Base-by-base conservation (phyloP, 1,284 basidiomycete genomes). In the Mycena sp. region DNA sequence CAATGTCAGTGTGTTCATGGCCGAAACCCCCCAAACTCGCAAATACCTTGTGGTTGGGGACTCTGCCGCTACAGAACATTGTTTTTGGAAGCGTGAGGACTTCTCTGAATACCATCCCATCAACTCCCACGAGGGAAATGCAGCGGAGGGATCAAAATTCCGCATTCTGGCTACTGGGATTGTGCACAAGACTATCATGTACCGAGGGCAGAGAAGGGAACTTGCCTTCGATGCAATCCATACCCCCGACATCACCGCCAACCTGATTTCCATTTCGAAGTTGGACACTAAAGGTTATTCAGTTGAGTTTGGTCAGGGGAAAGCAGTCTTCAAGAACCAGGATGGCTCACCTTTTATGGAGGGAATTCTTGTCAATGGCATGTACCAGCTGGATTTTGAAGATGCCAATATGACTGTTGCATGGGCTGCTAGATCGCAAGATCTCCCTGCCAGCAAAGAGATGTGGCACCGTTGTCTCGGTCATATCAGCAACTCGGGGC, bases 201-300 rank as follows among this genome's bases (percentile, higher is more conserved):
- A 40, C 51, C 10, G 40, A 9, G 51, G 51, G 14, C 51, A 23
- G 5, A 17, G 9, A n/a, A 37, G 23, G 23, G 29, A 26, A 26
- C 14, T 53, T 19, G 10, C 16, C 32, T 28, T 53, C n/a, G 10
- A 37, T 23, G 51, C 51, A 4, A n/a, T 53, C 23, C 51, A 53
- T 35, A 53, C 70, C 16, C 74, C 74, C 5, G 46, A 65, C 6
- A 58, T 74, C 38, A 63, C 57, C 9, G 55, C 58, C 43, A 73
- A 67, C 4, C 66, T 75, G 2, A 62, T 75, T 35, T 74, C 71
- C 7, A 51, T 74, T 26, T n/a, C n/a, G n/a, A n/a, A n/a, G n/a
- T n/a, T n/a, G n/a, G n/a, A n/a, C n/a, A n/a, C n/a, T n/a, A n/a
- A 59, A 5, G 70, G 73, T 14, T 68, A 41, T 35, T 32, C 46